Conservation (phyloP, 2,329 filamentous ascomycete species). For the Blumeria hordei region DNA sequence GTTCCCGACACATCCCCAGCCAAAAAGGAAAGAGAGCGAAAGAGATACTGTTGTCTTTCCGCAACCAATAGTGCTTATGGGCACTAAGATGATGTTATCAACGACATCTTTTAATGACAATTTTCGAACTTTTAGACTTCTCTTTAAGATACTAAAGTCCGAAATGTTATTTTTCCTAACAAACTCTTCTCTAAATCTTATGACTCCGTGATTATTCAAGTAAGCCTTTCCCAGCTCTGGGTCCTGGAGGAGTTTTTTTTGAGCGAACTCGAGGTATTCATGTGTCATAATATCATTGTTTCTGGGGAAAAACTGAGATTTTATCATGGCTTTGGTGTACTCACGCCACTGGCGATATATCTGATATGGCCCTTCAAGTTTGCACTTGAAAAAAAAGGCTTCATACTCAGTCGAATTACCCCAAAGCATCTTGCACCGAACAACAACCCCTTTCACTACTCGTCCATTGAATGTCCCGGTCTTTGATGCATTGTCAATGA, state of each 20-base stretch:
- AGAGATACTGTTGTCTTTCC: conserved; percentile 86
- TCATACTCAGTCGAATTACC: conserved; percentile 29
- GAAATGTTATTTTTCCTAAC: conserved; percentile 61
- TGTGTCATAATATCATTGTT: conserved; percentile 63
- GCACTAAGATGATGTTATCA: conserved; percentile 56
- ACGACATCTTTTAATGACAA: conserved; percentile 29
- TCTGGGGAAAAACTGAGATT: conserved; percentile 46
- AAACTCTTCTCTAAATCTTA: conserved; percentile 71
- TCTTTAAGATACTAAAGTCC: conserved; percentile 64
- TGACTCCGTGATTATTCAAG: conserved; percentile 81
- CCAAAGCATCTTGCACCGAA: conserved; percentile 52
- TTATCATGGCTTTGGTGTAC: conserved; percentile 75
- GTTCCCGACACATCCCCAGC: conserved; percentile 86
- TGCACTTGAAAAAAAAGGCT: conserved; percentile 99
- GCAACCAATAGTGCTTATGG: conserved; percentile 82
- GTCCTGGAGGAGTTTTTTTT: conserved; percentile 44
- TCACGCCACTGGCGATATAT: conserved; percentile 99
- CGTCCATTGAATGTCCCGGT: conserved; percentile 75
- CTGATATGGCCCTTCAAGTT: conserved; percentile 94
- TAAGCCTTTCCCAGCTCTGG: conserved; percentile 46
- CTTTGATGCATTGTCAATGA: conserved; percentile 66
- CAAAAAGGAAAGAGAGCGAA: conserved; percentile 60
- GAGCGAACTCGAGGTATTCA: conserved; percentile 68
- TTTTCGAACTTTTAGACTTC: conserved; percentile 33
- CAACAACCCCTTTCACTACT: conserved; percentile 90